These are phyloP conservation scores for Lippia alba DNA, from an alignment of 305 asterid species.

Conservation along the genomic window DNA sequence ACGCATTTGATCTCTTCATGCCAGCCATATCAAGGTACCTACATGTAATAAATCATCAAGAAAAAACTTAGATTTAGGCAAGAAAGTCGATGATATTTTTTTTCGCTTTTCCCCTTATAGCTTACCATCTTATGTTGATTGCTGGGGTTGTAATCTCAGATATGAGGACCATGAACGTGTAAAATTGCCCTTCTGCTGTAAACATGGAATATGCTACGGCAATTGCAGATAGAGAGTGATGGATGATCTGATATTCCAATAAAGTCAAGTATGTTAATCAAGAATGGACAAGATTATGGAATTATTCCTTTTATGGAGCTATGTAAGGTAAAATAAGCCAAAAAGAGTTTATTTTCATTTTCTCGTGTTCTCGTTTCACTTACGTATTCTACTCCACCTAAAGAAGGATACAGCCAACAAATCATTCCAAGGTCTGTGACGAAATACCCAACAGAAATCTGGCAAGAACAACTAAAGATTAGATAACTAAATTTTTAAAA, in stretches of 20 bases:
- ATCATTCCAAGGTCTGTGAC: slow-evolving; percentile 76
- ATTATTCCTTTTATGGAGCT: not conserved
- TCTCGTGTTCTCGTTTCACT: slow-evolving; percentile 37
- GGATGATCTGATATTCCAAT: slow-evolving; percentile 63
- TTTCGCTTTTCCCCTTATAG: not conserved
- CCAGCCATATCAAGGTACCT: slow-evolving; percentile 69
- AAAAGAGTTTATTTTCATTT: slow-evolving; percentile 16
- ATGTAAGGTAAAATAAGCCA: slow-evolving; percentile 11
- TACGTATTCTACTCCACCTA: slow-evolving; percentile 84
- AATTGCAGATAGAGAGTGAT: slow-evolving; percentile 72
- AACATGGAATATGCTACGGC: slow-evolving; percentile 73
- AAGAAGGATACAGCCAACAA: slow-evolving; percentile 76
- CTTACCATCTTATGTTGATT: slow-evolving; percentile 71
- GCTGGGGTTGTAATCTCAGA: slow-evolving; percentile 70
- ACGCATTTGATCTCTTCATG: slow-evolving; percentile 59
- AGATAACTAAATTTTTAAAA: slow-evolving; percentile 5
- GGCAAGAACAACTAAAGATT: slow-evolving; percentile 30
- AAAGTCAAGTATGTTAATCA: slow-evolving; percentile 25
- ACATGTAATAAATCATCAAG: slow-evolving; percentile 28
- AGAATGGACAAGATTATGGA: slow-evolving; percentile 16
- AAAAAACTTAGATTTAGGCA: slow-evolving; percentile 1
- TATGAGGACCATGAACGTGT: slow-evolving; percentile 73
- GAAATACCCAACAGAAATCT: slow-evolving; percentile 78
- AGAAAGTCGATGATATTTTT: not conserved
- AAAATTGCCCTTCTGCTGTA: slow-evolving; percentile 75